A percentile compares a stretch with the other conserved stretches of the same genome.
phyloP scores from a whole-genome alignment of 2,329 filamentous ascomycete species.

The Nemania sp. region DNA sequence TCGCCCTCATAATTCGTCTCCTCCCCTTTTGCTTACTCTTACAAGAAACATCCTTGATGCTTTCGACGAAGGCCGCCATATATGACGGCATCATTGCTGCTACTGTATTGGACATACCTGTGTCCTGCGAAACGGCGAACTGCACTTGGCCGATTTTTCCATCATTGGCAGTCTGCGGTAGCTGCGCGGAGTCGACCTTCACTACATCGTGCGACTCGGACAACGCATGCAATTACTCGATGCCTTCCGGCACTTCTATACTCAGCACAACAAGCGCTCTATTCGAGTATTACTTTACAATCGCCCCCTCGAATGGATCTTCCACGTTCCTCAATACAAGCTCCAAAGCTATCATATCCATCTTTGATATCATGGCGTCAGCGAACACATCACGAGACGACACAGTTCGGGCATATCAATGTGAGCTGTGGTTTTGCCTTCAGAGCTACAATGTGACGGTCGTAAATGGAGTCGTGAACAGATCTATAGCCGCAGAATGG shows the following conservation, averaged over 20 bases:
- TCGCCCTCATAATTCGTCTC: background rate
- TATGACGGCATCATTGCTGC: constrained; percentile 54
- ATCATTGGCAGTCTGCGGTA: constrained; percentile 53
- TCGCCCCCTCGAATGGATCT: constrained; percentile 46
- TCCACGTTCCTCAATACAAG: constrained; percentile 34
- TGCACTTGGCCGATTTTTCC: constrained; percentile 55
- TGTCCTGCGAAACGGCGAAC: constrained; percentile 50
- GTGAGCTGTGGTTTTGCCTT: constrained; percentile 55
- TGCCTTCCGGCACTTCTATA: constrained; percentile 49
- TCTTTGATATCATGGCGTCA: constrained; percentile 53
- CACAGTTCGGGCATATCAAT: constrained; percentile 48
- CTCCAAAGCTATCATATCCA: constrained; percentile 50
- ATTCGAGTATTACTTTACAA: constrained; percentile 49
- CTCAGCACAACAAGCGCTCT: constrained; percentile 38
- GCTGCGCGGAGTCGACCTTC: constrained; percentile 44
- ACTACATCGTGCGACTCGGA: constrained; percentile 37
- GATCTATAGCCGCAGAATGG: constrained; percentile 47
- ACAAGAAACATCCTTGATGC: constrained; percentile 42
- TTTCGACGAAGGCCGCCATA: constrained; percentile 55
- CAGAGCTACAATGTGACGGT: constrained; percentile 50
- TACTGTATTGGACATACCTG: constrained; percentile 45
- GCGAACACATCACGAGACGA: constrained; percentile 43
- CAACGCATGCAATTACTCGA: constrained; percentile 49
- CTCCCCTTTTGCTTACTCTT: background rate
- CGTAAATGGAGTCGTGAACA: constrained; percentile 47